These are phyloP conservation scores for Aspergillus vadensis DNA, from an alignment of 2,329 filamentous ascomycete genomes.

Conservation along the genomic window DNA sequence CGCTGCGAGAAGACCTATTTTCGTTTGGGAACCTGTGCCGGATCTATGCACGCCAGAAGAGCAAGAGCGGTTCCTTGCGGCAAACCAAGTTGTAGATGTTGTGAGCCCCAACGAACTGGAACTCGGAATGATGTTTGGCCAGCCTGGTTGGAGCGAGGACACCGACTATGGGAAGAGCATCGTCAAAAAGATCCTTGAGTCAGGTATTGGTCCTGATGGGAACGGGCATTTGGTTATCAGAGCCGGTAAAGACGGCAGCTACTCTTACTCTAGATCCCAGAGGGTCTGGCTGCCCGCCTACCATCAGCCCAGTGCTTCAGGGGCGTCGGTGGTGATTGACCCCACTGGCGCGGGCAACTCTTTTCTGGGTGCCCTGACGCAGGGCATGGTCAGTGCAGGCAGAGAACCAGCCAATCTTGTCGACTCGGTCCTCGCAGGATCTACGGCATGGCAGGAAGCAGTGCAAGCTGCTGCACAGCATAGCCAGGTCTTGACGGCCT, in stretches of 20 bases:
- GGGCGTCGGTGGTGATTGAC: conserved; percentile 66
- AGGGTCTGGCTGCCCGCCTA: conserved; percentile 76
- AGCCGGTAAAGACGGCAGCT: conserved; percentile 63
- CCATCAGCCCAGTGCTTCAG: conserved; percentile 50
- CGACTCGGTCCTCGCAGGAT: conserved; percentile 47
- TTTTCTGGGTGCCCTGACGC: conserved; percentile 68
- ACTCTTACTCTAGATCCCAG: conserved; percentile 46
- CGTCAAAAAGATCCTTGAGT: conserved; percentile 38
- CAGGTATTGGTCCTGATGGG: conserved; percentile 40
- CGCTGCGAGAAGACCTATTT: conserved; percentile 62
- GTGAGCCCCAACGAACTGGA: conserved; percentile 84
- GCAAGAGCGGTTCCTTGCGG: conserved; percentile 54
- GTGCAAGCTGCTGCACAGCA: conserved; percentile 51
- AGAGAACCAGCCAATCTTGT: conserved; percentile 35
- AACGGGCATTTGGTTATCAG: conserved; percentile 53
- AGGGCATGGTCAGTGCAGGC: conserved; percentile 54
- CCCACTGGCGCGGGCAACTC: conserved; percentile 93
- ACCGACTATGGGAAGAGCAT: conserved; percentile 33
- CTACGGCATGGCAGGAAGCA: conserved; percentile 54
- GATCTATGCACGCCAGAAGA: conserved; percentile 76
- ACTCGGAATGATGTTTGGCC: conserved; percentile 80
- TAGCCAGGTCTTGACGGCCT: conserved; percentile 62
- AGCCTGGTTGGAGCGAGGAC: conserved; percentile 37
- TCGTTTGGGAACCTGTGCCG: conserved; percentile 95
- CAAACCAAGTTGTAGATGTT: conserved; percentile 58